Evolutionary conservation across 2,329 filamentous ascomycete genomes (phyloP), one percentile per base, ranked within the genome.

Genomic region (Aspergillus pseudoterreus): DNA sequence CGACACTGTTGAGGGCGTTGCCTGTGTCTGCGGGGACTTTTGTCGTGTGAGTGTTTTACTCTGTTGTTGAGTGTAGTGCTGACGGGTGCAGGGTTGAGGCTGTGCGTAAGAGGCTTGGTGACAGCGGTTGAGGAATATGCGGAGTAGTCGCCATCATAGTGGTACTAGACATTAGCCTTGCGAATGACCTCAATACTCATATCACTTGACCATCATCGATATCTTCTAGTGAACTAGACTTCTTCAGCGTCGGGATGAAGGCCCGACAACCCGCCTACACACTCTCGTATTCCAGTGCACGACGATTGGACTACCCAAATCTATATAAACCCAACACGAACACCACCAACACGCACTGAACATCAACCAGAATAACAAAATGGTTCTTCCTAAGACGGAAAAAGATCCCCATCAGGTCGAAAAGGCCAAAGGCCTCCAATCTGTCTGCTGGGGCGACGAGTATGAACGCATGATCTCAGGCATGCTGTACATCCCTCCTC

Each of bases 11-110:
- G 63, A 87, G 92, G 68, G 92, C 92, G 38, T 94, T 96, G 90
- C 92, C 92, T 1, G 92, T 96, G 36, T 92, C 87, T 71, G 92
- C 91, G 2, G 92, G 92, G 3, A 96, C 92, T 0, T 97, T 96
- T 80, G 43, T 51, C 88, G 89, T 14, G 90, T 92, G 32, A 35
- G 55, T 50, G 6, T 9, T 24, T 17, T 43, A 11, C n/a, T 43
- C 0, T 14, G 6, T 43, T n/a, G 19, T 14, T 43, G 9, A 14
- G n/a, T 42, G 6, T 42, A 6, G 22, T 22, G 12, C 41, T 43
- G 41, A 43, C 21, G 11, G 12, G 22, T 10, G 19, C 15, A 43
- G 41, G 21, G 41, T 43, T 14, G 41, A 43, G 19, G 41, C 21
- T n/a, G 41, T 43, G n/a, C 41, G 41, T 14, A 43, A 43, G 41